Evolutionary conservation across 176 grass and related monocot genomes (phyloP).

Genomic region (Oryza longistaminata): DNA sequence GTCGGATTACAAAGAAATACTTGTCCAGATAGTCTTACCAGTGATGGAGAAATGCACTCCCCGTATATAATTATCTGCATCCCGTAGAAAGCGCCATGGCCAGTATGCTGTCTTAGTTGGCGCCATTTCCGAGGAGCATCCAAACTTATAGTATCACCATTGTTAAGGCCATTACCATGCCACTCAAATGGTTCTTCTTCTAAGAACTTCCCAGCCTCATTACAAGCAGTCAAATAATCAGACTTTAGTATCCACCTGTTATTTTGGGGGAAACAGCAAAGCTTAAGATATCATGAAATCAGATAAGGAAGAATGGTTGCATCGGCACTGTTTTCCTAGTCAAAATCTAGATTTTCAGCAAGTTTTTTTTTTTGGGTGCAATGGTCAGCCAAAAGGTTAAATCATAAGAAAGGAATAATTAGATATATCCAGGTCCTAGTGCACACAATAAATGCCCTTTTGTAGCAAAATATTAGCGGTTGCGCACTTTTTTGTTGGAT

Average conservation of each 20-base stretch:
- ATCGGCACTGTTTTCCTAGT: too few species aligned
- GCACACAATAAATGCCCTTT: background rate
- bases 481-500: background rate
- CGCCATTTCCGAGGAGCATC: constrained; percentile 92
- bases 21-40: constrained; percentile 46
- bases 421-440: background rate
- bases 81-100: constrained; percentile 76
- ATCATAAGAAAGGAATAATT: background rate
- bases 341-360: background rate
- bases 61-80: constrained; percentile 85
- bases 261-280: background rate
- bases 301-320: background rate
- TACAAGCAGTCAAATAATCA: constrained; percentile 83
- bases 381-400: background rate
- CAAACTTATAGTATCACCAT: constrained; percentile 65
- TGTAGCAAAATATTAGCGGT: background rate
- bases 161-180: constrained; percentile 58
- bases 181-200: constrained; percentile 89
- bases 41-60: constrained; percentile 84
- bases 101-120: constrained; percentile 61
- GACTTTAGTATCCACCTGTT: constrained; percentile 90
- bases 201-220: constrained; percentile 76
- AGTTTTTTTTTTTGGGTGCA: background rate
- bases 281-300: constrained; percentile 10
- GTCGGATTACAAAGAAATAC: background rate